Conservation (phyloP, 2,329 filamentous ascomycete genomes). For the Dothistroma pini region DNA sequence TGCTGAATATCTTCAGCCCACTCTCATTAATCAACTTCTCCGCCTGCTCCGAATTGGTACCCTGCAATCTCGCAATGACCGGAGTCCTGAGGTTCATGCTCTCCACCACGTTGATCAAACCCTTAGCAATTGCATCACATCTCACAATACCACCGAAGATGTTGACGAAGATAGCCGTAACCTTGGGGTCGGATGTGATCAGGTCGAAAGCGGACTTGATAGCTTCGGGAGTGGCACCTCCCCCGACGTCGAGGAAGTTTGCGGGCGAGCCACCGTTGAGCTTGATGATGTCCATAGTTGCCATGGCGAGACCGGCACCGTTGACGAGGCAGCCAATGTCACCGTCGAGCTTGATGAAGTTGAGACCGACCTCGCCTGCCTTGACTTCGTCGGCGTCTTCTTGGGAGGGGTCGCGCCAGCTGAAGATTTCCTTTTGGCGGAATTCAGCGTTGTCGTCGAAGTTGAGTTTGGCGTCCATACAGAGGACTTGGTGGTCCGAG, state of each 20-base stretch:
- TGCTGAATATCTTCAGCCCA: conserved; percentile 99
- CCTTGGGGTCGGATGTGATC: conserved; percentile 97
- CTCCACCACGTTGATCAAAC: conserved; percentile 91
- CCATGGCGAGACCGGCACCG: conserved; percentile 98
- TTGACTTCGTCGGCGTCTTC: conserved; percentile 98
- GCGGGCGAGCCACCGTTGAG: conserved; percentile 92
- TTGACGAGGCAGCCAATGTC: conserved; percentile 99
- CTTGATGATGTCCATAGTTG: conserved; percentile 99
- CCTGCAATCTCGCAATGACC: conserved; percentile 94
- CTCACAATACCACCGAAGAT: conserved; percentile 99
- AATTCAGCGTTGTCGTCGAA: conserved; percentile 99
- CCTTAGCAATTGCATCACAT: conserved; percentile 95
- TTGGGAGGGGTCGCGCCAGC: conserved; percentile 89
- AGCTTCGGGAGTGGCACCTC: conserved; percentile 91
- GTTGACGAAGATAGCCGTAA: conserved; percentile 99
- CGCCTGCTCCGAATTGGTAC: conserved; percentile 95
- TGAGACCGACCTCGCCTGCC: conserved; percentile 86
- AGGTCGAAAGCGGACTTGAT: conserved; percentile 98
- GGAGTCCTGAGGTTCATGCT: conserved; percentile 94
- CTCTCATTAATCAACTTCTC: conserved; percentile 93
- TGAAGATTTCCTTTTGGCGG: conserved; percentile 94
- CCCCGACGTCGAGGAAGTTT: conserved; percentile 98
- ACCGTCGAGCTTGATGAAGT: conserved; percentile 99
- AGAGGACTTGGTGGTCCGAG: conserved; percentile 94
- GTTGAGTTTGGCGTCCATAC: conserved; percentile 98